Percentiles rank a stretch among this genome's conserved stretches.
Conservation (phyloP, 2,329 filamentous ascomycete species). For the Ceratocystis eucalypticola region DNA sequence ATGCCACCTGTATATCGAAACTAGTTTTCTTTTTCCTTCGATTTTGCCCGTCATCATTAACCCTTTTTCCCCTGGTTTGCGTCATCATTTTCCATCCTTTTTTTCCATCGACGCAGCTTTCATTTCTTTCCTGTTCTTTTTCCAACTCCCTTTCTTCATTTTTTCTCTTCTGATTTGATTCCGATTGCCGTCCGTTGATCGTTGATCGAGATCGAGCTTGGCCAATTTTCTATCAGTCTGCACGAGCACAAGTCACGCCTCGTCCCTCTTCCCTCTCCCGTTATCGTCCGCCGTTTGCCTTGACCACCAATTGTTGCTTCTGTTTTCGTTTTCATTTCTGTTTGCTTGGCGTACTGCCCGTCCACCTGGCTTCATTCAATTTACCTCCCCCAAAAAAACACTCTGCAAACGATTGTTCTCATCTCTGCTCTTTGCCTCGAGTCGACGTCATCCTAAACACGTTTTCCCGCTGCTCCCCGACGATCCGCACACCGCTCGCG, state of each 20-base stretch:
- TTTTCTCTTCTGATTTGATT: constrained; percentile 3
- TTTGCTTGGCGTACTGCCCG: not conserved
- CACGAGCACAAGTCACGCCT: not conserved
- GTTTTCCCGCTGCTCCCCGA: not conserved
- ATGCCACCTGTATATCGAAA: constrained; percentile 26
- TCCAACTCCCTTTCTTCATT: not conserved
- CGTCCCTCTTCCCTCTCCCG: not conserved
- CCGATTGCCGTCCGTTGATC: constrained; percentile 11
- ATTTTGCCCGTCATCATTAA: constrained; percentile 6
- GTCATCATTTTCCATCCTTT: constrained; percentile 9
- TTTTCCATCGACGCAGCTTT: not conserved
- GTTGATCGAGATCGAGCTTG: constrained; percentile 11
- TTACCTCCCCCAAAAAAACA: not conserved
- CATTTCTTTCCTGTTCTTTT: constrained; percentile 1
- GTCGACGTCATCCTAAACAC: constrained; percentile 4
- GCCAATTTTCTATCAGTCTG: not conserved
- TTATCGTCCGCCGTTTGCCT: not conserved
- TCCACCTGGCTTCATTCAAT: not conserved
- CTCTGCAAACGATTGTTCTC: not conserved
- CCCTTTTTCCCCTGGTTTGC: constrained; percentile 2
- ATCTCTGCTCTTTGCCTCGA: constrained; percentile 6
- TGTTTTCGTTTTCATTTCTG: not conserved
- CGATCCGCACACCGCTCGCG: not conserved
- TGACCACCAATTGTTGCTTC: not conserved
- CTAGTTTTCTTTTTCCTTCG: not conserved